phyloP scores from a whole-genome alignment of 805 yeast species.

The Metschnikowia peoriensis region DNA sequence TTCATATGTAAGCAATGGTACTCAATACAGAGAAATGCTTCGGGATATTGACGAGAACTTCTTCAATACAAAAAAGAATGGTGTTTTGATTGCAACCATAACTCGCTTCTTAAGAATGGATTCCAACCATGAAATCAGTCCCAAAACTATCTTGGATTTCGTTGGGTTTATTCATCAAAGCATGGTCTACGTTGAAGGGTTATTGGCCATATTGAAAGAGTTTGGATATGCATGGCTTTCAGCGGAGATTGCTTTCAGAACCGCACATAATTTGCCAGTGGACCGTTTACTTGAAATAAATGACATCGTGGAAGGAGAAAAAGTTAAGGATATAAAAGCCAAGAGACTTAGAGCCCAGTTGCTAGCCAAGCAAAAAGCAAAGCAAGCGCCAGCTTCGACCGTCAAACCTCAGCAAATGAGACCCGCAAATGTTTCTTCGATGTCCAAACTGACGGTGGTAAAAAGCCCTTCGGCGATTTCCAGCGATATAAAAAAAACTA shows the following conservation, averaged over 20 bases:
- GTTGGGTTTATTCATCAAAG: slow-evolving; percentile 44
- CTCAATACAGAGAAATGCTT: slow-evolving; percentile 18
- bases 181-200: slow-evolving; percentile 26
- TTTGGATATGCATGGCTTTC: slow-evolving; percentile 43
- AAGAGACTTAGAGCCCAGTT: slow-evolving; percentile 4
- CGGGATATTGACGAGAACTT: slow-evolving; percentile 36
- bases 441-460: neutral
- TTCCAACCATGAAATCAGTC: slow-evolving; percentile 30
- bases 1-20: slow-evolving; percentile 23
- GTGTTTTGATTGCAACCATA: slow-evolving; percentile 46
- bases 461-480: neutral
- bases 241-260: slow-evolving; percentile 42
- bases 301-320: slow-evolving; percentile 12
- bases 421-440: neutral
- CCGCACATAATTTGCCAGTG: slow-evolving; percentile 30
- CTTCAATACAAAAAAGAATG: slow-evolving; percentile 48
- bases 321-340: slow-evolving; percentile 6
- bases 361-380: slow-evolving; percentile 4
- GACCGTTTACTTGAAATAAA: slow-evolving; percentile 21
- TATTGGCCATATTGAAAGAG: slow-evolving; percentile 32
- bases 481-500: neutral
- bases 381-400: neutral
- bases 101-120: slow-evolving; percentile 46
- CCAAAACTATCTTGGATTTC: slow-evolving; percentile 39
- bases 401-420: neutral